Conservation (phyloP, 2,329 filamentous ascomycete genomes). For the Beauveria medogensis region DNA sequence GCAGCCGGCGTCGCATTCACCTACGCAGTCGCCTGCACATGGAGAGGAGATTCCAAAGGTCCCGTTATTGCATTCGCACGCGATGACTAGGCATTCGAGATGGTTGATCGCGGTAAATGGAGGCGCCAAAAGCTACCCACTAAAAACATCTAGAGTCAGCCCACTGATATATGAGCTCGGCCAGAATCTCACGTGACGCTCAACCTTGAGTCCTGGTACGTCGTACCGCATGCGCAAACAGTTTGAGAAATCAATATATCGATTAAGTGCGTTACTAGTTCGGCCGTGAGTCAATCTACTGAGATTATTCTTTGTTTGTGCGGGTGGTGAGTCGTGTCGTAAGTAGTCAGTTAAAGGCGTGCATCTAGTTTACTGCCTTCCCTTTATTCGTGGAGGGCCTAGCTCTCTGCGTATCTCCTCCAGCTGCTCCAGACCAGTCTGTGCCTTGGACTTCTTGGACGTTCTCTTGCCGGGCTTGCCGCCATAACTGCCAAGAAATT, state of each 20-base stretch:
- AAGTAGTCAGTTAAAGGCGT: neutral
- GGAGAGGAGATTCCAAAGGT: constrained; percentile 15
- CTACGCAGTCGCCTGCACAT: constrained; percentile 27
- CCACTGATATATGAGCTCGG: neutral
- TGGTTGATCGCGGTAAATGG: constrained; percentile 8
- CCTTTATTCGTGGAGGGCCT: constrained; percentile 61
- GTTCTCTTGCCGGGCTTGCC: constrained; percentile 60
- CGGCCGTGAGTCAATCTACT: neutral
- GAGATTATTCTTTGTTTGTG: neutral
- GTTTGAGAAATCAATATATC: neutral
- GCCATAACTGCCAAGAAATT: constrained; percentile 72
- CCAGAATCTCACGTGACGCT: constrained; percentile 6
- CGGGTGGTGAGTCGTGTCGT: neutral
- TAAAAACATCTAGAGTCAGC: constrained; percentile 1
- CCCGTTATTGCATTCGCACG: constrained; percentile 1
- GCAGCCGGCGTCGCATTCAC: constrained; percentile 34
- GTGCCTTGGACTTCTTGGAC: constrained; percentile 72
- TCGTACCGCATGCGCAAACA: neutral
- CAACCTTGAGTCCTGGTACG: neutral
- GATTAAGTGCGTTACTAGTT: neutral
- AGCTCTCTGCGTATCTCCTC: constrained; percentile 80
- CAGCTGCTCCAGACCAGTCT: constrained; percentile 77
- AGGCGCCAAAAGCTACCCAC: constrained; percentile 9
- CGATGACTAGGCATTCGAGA: constrained; percentile 4
- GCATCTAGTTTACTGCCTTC: constrained; percentile 13